Evolutionary conservation across 352 stramenopile genomes (phyloP).

Genomic region (Globisporangium alternatum): DNA sequence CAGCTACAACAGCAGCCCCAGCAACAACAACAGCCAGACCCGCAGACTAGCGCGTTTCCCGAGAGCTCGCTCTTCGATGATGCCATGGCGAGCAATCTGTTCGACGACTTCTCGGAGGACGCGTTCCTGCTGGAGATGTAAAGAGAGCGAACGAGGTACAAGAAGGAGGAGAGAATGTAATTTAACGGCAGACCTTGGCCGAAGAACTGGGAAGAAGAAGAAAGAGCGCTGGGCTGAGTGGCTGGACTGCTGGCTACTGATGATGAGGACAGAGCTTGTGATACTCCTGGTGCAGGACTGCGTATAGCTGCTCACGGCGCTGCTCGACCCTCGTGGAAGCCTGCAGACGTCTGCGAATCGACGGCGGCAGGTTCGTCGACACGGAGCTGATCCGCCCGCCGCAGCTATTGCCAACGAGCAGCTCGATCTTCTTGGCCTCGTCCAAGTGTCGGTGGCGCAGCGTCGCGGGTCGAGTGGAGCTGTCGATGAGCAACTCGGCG

Average conservation of each 20-base stretch:
- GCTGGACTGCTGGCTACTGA: constrained; percentile 1
- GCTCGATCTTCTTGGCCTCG: constrained; percentile 63
- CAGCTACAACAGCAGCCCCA: constrained; percentile 9
- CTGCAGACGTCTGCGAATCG: constrained; percentile 46
- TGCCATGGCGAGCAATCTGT: constrained; percentile 46
- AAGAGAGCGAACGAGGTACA: constrained; percentile 24
- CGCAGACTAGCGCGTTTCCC: constrained; percentile 20
- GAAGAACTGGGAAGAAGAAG: constrained; percentile 1
- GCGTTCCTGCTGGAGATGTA: constrained; percentile 67
- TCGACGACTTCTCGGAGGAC: constrained; percentile 72
- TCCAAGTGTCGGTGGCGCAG: constrained; percentile 32
- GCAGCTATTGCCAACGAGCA: constrained; percentile 60
- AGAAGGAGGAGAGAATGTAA: constrained; percentile 20
- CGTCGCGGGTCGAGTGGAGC: constrained; percentile 27
- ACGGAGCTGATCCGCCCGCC: constrained; percentile 44
- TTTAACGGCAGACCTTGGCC: constrained; percentile 26
- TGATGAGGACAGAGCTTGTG: constrained; percentile 18
- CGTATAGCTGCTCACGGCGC: constrained; percentile 56
- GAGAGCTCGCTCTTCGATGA: constrained; percentile 46
- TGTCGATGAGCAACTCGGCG: constrained; percentile 48
- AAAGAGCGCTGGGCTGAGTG: neutral
- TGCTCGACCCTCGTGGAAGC: constrained; percentile 37
- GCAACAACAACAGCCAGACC: constrained; percentile 22
- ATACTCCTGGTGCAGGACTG: constrained; percentile 49
- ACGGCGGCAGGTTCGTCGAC: constrained; percentile 46